Conservation (phyloP, 2,329 filamentous ascomycete species). For the Colletotrichum liaoningense region DNA sequence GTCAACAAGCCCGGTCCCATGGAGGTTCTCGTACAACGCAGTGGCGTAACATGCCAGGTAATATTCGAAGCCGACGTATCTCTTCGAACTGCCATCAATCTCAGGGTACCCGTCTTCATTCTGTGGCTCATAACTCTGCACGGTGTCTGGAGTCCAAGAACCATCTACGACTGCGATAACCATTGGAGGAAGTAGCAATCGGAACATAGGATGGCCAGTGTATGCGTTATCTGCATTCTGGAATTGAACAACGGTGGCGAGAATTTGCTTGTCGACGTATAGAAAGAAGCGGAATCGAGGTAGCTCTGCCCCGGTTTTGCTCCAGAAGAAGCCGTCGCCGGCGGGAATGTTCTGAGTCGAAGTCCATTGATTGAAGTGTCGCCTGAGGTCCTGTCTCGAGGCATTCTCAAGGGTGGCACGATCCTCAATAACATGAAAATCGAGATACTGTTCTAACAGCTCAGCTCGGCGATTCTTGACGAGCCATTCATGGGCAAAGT, state of each 20-base stretch:
- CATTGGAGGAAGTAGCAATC: neutral
- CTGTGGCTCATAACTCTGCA: too few relatives aligned
- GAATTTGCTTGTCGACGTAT: slow-evolving; percentile 7
- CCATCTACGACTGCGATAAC: neutral
- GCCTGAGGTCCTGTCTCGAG: too few relatives aligned
- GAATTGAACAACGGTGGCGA: slow-evolving; percentile 7
- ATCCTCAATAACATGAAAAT: neutral
- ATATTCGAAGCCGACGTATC: too few relatives aligned
- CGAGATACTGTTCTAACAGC: slow-evolving; percentile 15
- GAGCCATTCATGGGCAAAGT: neutral
- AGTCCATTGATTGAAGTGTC: too few relatives aligned
- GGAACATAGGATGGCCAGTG: neutral
- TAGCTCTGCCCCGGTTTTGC: neutral
- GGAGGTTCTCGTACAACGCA: too few relatives aligned
- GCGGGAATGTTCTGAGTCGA: too few relatives aligned
- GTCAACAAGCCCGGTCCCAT: too few relatives aligned
- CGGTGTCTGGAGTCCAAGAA: neutral
- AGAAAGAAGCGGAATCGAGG: slow-evolving; percentile 16
- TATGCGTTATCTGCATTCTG: neutral
- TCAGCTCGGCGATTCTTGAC: neutral
- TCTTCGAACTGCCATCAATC: too few relatives aligned
- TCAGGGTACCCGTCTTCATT: too few relatives aligned
- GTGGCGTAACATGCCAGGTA: too few relatives aligned
- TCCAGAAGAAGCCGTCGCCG: too few relatives aligned
- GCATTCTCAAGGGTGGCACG: too few relatives aligned